These are phyloP conservation scores for Flaveria floridana DNA, from an alignment of 140 eudicot genomes.

Conservation along the genomic window DNA sequence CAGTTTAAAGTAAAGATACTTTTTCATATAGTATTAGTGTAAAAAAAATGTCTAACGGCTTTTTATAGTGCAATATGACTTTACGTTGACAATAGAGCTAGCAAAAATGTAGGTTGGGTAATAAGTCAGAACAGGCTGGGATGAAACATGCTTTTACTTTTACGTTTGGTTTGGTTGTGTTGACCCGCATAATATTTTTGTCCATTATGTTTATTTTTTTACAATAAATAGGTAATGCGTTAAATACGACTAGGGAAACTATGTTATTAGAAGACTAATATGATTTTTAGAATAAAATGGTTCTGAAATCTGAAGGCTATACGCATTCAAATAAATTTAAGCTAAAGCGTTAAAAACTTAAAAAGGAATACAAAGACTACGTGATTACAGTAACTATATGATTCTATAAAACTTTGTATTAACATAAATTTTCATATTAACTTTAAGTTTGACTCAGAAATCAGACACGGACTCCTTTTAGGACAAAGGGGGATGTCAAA, in stretches of 20 bases:
- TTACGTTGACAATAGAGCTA: not conserved
- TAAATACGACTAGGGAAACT: not conserved
- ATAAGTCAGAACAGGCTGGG: not conserved
- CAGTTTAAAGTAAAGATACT: not conserved
- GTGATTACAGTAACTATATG: too few species aligned
- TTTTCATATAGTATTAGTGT: not conserved
- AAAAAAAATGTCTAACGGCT: not conserved
- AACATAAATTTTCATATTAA: not conserved
- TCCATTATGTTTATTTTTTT: not conserved
- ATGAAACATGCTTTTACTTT: not conserved
- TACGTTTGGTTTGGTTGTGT: not conserved
- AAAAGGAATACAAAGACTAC: not conserved
- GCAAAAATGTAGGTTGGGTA: not conserved
- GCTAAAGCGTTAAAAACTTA: not conserved
- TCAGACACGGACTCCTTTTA: not conserved
- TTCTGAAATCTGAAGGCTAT: not conserved
- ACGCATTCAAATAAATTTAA: not conserved
- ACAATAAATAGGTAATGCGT: not conserved
- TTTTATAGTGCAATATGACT: not conserved
- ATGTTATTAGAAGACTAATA: not conserved
- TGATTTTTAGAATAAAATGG: not conserved
- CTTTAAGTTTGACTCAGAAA: not conserved
- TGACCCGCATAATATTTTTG: not conserved
- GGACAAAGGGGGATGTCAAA: not conserved
- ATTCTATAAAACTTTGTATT: not conserved